These are phyloP conservation scores for Syzygium malaccense DNA, from an alignment of 441 rosid genomes.

Conservation along the genomic window DNA sequence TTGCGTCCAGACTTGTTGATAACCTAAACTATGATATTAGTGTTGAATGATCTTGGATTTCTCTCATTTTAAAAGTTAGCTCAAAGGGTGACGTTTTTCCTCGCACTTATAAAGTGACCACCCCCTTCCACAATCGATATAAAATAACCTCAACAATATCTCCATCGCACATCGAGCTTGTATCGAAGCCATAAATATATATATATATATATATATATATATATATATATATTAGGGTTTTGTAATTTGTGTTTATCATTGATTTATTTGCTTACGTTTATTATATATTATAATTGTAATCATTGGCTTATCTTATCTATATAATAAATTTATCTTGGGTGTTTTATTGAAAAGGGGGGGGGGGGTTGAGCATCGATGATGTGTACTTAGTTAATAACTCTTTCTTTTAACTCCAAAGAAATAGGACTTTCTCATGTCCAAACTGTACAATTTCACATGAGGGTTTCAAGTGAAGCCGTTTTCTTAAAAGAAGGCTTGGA, in stretches of 20 bases:
- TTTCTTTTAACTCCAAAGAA: not conserved
- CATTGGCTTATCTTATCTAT: not conserved
- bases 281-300: not conserved
- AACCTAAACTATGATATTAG: too few relatives aligned
- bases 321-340: not conserved
- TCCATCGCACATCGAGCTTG: too few relatives aligned
- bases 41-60: too few relatives aligned
- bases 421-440: not conserved
- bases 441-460: accelerated
- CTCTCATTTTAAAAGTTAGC: too few relatives aligned
- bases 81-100: too few relatives aligned
- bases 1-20: too few relatives aligned
- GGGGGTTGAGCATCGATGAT: not conserved
- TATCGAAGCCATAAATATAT: too few relatives aligned
- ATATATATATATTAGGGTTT: too few relatives aligned
- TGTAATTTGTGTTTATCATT: not conserved
- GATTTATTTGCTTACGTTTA: not conserved
- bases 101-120: too few relatives aligned
- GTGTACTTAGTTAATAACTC: not conserved
- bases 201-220: too few relatives aligned
- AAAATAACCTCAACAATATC: too few relatives aligned
- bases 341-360: not conserved
- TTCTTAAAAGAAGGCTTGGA: not conserved
- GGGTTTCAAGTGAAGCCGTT: not conserved
- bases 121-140: too few relatives aligned